These are phyloP conservation scores for Quillaja saponaria DNA, from an alignment of 306 rosid genomes.

Conservation along the genomic window DNA sequence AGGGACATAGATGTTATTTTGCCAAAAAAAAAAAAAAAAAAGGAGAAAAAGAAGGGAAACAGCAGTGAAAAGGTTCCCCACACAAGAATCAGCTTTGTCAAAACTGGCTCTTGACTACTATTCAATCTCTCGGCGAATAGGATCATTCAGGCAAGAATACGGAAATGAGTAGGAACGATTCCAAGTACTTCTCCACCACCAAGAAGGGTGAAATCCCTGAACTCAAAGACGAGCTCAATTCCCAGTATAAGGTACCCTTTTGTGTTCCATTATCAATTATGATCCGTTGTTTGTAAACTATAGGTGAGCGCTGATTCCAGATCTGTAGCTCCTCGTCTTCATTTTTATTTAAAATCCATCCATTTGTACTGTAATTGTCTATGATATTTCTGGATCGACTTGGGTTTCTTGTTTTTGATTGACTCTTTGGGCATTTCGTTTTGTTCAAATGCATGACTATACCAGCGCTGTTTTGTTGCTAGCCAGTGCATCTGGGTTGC, in stretches of 20 bases:
- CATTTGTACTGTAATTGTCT: background rate
- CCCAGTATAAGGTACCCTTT: constrained; percentile 88
- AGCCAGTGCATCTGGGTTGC: constrained; percentile 2
- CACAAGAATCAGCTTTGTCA: no score
- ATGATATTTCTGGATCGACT: constrained; percentile 22
- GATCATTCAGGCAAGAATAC: no score
- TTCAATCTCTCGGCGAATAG: no score
- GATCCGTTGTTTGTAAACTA: constrained; percentile 7
- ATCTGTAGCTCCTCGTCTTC: constrained; percentile 25
- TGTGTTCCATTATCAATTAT: background rate
- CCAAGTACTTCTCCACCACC: constrained; percentile 98
- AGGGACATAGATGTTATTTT: no score
- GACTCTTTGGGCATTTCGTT: no score
- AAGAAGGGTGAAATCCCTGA: constrained; percentile 99
- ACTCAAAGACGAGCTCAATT: constrained; percentile 99
- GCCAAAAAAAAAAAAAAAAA: no score
- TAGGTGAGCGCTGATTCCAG: constrained; percentile 18
- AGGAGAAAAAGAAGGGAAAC: no score
- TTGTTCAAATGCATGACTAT: background rate
- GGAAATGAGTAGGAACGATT: constrained; percentile 94
- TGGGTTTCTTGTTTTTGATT: background rate
- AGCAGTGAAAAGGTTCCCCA: no score
- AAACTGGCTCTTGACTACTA: no score
- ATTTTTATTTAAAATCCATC: background rate
- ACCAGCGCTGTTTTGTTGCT: constrained; percentile 4